Conservation (phyloP, 192 early-diverging fungal genomes). For the Oehlia diaphana region DNA sequence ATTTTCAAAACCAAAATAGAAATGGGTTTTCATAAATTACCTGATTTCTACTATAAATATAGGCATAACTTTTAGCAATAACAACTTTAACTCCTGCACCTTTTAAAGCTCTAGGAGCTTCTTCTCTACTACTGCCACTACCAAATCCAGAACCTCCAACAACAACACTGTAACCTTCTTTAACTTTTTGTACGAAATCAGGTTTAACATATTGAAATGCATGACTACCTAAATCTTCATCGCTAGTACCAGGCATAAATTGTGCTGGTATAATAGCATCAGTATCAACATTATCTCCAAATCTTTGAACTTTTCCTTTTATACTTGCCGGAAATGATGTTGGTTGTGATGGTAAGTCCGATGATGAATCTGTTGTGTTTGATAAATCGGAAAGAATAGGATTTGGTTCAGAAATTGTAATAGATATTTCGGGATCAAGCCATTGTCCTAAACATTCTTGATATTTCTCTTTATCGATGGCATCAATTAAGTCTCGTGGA, state of each 20-base stretch:
- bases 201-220: slow-evolving; percentile 75
- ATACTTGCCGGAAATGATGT: slow-evolving; percentile 50
- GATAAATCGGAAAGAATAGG: slow-evolving; percentile 48
- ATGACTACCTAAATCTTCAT: slow-evolving; percentile 68
- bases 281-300: slow-evolving; percentile 76
- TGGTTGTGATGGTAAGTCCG: slow-evolving; percentile 29
- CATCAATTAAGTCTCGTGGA: slow-evolving; percentile 65
- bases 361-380: slow-evolving; percentile 12
- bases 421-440: slow-evolving; percentile 61
- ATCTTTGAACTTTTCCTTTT: slow-evolving; percentile 67
- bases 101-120: slow-evolving; percentile 74
- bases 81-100: slow-evolving; percentile 72
- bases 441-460: slow-evolving; percentile 64
- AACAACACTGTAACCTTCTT: slow-evolving; percentile 66
- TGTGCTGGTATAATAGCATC: slow-evolving; percentile 80
- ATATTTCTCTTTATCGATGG: slow-evolving; percentile 63
- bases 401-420: slow-evolving; percentile 66
- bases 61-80: slow-evolving; percentile 80
- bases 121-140: slow-evolving; percentile 76
- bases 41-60: slow-evolving; percentile 83
- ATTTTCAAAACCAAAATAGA: background rate
- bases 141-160: slow-evolving; percentile 76
- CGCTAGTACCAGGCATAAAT: slow-evolving; percentile 71
- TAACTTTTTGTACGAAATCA: slow-evolving; percentile 67
- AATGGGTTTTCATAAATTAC: background rate